Evolutionary conservation across 1,284 basidiomycete species (phyloP).

Genomic region (Athelia psychrophila): DNA sequence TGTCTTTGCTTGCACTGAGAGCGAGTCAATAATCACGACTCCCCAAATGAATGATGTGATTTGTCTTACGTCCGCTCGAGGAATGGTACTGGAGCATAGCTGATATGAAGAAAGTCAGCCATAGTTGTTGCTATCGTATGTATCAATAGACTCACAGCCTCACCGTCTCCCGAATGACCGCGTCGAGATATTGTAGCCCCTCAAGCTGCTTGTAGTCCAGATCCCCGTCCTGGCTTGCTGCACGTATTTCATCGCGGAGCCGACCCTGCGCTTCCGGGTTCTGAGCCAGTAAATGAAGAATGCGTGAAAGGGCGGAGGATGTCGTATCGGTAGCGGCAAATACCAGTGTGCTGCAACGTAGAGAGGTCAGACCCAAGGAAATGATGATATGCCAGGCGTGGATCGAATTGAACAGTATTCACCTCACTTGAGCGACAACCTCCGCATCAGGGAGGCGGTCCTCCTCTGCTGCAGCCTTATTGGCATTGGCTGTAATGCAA

Average conservation of each 20-base stretch:
- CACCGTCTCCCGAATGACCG: constrained; percentile 44
- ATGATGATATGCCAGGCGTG: not conserved
- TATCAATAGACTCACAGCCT: constrained; percentile 41
- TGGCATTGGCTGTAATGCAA: constrained; percentile 38
- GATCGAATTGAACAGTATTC: constrained; percentile 11
- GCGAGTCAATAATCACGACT: no score
- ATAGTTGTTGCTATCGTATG: no score
- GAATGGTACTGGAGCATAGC: no score
- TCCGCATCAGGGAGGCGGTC: constrained; percentile 39
- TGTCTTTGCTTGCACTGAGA: no score
- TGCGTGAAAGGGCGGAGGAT: constrained; percentile 34
- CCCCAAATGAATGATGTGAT: no score
- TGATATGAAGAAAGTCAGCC: no score
- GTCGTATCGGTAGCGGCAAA: constrained; percentile 47
- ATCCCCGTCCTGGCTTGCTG: constrained; percentile 15
- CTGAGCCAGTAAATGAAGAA: constrained; percentile 29
- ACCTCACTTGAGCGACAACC: constrained; percentile 48
- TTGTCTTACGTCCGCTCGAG: no score
- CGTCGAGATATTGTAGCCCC: constrained; percentile 39
- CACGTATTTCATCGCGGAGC: constrained; percentile 31
- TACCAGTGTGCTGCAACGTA: constrained; percentile 32
- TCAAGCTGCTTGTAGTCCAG: constrained; percentile 36
- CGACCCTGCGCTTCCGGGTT: constrained; percentile 29
- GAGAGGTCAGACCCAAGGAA: not conserved
- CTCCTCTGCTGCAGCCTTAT: constrained; percentile 25